phyloP scores from a whole-genome alignment of 768 basidiomycete genomes.

The Xanthoconium stramineum region DNA sequence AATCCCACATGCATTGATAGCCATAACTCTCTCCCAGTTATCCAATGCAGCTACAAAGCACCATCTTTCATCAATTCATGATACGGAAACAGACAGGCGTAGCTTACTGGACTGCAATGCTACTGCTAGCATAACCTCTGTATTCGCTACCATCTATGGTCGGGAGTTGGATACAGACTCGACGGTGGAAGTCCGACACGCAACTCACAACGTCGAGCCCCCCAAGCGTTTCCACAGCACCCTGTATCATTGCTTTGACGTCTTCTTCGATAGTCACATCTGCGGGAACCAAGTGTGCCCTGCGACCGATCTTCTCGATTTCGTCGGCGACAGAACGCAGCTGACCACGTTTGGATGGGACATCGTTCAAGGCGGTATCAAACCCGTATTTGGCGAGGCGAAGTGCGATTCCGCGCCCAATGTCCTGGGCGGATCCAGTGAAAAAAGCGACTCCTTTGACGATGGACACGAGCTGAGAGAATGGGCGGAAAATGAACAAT shows the following conservation, averaged over 20 bases:
- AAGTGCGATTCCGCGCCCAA: slow-evolving; percentile 30
- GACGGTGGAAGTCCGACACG: too few relatives aligned
- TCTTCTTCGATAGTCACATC: slow-evolving; percentile 42
- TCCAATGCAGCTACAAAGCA: slow-evolving; percentile 27
- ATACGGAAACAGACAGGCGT: not conserved
- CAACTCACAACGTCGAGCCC: slow-evolving; percentile 45
- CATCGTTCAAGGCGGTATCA: slow-evolving; percentile 31
- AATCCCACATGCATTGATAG: slow-evolving; percentile 34
- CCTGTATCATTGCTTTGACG: slow-evolving; percentile 39
- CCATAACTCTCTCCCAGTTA: slow-evolving; percentile 39
- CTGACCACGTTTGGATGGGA: slow-evolving; percentile 23
- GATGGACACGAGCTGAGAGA: slow-evolving; percentile 13
- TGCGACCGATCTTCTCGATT: slow-evolving; percentile 28
- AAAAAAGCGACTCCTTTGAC: slow-evolving; percentile 30
- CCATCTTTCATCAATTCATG: not conserved
- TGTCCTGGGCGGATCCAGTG: slow-evolving; percentile 32
- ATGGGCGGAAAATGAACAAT: too few relatives aligned
- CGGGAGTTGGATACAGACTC: not conserved
- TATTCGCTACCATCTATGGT: slow-evolving; percentile 13
- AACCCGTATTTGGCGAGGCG: slow-evolving; percentile 31
- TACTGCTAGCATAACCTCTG: not conserved
- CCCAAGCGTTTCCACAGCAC: slow-evolving; percentile 32
- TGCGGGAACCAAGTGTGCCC: slow-evolving; percentile 23
- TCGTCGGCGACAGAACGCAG: slow-evolving; percentile 28
- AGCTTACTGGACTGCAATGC: not conserved